Conservation (phyloP, 1,139 yeast species). For the Kurtzmaniella quercitrusa region DNA sequence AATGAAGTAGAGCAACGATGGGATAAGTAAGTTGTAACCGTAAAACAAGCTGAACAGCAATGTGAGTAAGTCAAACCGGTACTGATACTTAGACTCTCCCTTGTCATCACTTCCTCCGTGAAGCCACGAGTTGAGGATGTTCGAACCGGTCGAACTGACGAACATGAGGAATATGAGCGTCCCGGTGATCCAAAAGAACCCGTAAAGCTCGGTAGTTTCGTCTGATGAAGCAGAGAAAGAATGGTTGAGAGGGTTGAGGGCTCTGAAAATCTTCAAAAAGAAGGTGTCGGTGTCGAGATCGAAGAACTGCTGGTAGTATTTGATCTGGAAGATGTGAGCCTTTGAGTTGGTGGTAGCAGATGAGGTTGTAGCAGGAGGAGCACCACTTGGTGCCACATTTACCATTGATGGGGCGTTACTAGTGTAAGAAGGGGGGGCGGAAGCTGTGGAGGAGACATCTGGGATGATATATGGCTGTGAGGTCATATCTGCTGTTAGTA, state of each 20-base stretch:
- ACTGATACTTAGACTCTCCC: constrained; percentile 40
- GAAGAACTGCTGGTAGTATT: constrained; percentile 55
- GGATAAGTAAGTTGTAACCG: constrained; percentile 67
- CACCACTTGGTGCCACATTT: constrained; percentile 1
- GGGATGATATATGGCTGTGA: constrained; percentile 6
- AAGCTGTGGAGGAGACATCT: constrained; percentile 3
- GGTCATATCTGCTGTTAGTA: constrained; percentile 3
- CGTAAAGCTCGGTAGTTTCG: constrained; percentile 62
- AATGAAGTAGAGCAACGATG: constrained; percentile 46
- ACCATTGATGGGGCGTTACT: constrained; percentile 6
- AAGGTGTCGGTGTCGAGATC: constrained; percentile 64
- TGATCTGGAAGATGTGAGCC: constrained; percentile 50
- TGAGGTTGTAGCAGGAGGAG: constrained; percentile 12
- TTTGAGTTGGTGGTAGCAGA: constrained; percentile 12
- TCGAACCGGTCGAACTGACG: constrained; percentile 61
- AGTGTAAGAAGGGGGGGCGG: constrained; percentile 4
- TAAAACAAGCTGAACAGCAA: constrained; percentile 65
- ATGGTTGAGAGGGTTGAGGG: constrained; percentile 42
- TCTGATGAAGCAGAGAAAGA: constrained; percentile 15
- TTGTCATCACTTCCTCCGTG: constrained; percentile 25
- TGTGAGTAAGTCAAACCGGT: constrained; percentile 59
- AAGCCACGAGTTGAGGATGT: constrained; percentile 44
- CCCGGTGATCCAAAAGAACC: constrained; percentile 82
- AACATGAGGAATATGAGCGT: constrained; percentile 70
- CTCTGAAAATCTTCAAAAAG: constrained; percentile 36